phyloP scores from a whole-genome alignment of 1,284 basidiomycete species.

The Mycena sp. region DNA sequence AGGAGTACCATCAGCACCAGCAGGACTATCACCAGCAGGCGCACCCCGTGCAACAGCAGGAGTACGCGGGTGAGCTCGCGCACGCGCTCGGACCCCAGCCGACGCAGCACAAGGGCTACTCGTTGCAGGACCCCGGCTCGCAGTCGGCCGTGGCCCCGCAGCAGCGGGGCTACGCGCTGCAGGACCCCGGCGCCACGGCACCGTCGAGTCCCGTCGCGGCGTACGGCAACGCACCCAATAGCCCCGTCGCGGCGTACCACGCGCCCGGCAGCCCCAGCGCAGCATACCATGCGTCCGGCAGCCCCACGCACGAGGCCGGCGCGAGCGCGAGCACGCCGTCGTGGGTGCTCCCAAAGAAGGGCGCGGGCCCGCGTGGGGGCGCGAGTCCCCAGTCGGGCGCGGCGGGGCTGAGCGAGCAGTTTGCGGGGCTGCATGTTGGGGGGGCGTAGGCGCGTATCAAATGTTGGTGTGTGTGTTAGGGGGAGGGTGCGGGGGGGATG shows the following conservation, averaged over 20 bases:
- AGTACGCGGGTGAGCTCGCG: conserved; percentile 21
- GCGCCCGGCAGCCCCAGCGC: too few species aligned
- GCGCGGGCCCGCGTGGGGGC: conserved; percentile 4
- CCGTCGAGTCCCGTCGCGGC: conserved; percentile 2
- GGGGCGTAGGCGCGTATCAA: background rate
- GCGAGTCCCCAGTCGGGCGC: conserved; percentile 7
- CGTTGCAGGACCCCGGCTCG: conserved; percentile 18
- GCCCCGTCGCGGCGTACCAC: background rate
- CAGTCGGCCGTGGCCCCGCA: background rate
- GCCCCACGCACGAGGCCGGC: too few species aligned
- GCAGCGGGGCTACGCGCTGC: background rate
- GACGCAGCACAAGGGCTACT: conserved; percentile 4
- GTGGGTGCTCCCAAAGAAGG: conserved; percentile 49
- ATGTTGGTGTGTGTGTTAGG: background rate
- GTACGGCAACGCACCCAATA: background rate
- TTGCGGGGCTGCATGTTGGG: conserved; percentile 35
- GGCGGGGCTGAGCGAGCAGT: conserved; percentile 32
- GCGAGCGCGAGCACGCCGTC: conserved; percentile 37
- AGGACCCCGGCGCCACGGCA: background rate
- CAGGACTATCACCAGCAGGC: conserved; percentile 29
- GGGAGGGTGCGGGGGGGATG: background rate
- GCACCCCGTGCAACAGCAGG: conserved; percentile 12
- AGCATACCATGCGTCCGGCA: too few species aligned
- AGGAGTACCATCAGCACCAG: conserved; percentile 32
- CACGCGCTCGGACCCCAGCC: conserved; percentile 20